Base-by-base conservation (phyloP, 371 early-diverging fungal genomes). In the Choanephora cucurbitarum region DNA sequence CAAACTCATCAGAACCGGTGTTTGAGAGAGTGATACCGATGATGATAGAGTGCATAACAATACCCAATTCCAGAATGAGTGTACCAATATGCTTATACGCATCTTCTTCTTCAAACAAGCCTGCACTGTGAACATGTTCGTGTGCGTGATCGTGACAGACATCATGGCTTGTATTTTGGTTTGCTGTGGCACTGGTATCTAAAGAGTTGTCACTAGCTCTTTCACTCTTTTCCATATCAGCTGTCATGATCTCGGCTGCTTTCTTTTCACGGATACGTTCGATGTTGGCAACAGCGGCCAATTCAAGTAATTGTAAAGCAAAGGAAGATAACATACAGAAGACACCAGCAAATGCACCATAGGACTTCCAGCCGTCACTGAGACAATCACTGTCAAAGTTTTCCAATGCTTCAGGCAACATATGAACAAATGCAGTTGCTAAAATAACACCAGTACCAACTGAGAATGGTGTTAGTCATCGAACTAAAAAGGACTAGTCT, bases 11-110 rank as follows among this genome's bases (percentile, higher is more conserved):
- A 34, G 81, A 86, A 6, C 77, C 72, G 0, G 90, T 71, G 22
- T 85, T 83, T 5, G 92, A 89, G 17, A 96, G 73, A 0, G 91
- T 80, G 23, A 95, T 58, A 9, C 96, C 97, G 54, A 96, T 86
- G 48, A 95, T 81, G 47, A 96, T 75, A 0, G 94, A 94, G 67
- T 95, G 97, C 51, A 91, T 71, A 3, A 88, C 82, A 49, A 96
- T 90, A 54, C 95, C 93, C 14, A 87, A 53, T 62, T 96, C 96
- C n/a, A 96, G 78, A 44, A 94, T 77, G 42, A 81, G 60, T 0
- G 79, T 82, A 42, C 78, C 77, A 48, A 78, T 58, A 52, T 66
- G 71, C 24, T 63, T 56, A 31, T 70, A 66, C 1, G 61, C 57
- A 15, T 66, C 62, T 7, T 32, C 73, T 43, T 67, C 68, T 28